A percentile compares a stretch with the other conserved stretches of the same genome.
Evolutionary conservation across 1,139 yeast genomes (phyloP).

Genomic region (Scheffersomyces insectosa): DNA sequence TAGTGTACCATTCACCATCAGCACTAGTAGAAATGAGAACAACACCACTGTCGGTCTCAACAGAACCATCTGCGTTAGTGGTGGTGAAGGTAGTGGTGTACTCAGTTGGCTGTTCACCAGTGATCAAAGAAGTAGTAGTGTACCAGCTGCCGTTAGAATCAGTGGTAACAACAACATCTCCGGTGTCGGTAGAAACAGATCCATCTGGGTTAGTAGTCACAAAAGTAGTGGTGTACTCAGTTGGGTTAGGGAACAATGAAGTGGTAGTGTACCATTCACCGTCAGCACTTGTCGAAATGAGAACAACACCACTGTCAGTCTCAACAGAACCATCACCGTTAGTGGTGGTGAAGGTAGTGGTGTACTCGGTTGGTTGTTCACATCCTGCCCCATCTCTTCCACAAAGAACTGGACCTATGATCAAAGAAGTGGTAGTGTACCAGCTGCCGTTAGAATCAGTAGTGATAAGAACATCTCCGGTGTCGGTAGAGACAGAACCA

Average conservation of each 20-base stretch:
- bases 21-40: slow-evolving; percentile 13
- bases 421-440: slow-evolving; percentile 10
- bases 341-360: neutral
- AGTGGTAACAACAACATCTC: slow-evolving; percentile 13
- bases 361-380: neutral
- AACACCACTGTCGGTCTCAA: neutral
- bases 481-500: slow-evolving; percentile 15
- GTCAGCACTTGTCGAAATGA: slow-evolving; percentile 11
- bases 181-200: slow-evolving; percentile 10
- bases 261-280: slow-evolving; percentile 8
- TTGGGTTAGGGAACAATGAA: slow-evolving; percentile 2
- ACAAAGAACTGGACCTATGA: slow-evolving; percentile 5
- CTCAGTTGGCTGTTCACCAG: slow-evolving; percentile 3
- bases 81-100: neutral
- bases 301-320: slow-evolving; percentile 16
- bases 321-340: slow-evolving; percentile 4
- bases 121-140: slow-evolving; percentile 12
- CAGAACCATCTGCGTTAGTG: neutral
- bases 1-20: slow-evolving; percentile 10
- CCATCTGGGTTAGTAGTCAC: slow-evolving; percentile 3
- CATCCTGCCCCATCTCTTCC: neutral
- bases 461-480: slow-evolving; percentile 14
- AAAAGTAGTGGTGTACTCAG: slow-evolving; percentile 1
- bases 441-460: slow-evolving; percentile 11
- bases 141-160: slow-evolving; percentile 10